phyloP scores from a whole-genome alignment of 345 rosid species.

The Corchorus capsularis region DNA sequence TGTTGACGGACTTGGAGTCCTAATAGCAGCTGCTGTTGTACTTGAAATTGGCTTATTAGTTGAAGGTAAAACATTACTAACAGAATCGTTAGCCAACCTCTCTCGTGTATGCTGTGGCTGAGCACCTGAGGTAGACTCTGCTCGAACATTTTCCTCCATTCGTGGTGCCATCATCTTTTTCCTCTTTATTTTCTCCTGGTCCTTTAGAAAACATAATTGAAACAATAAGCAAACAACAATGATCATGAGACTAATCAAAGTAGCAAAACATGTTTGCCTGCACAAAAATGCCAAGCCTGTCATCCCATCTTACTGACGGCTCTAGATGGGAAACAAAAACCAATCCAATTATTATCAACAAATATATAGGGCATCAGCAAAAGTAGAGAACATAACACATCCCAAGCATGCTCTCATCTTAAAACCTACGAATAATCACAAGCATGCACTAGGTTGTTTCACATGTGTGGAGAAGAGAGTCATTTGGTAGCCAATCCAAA shows the following conservation, averaged over 20 bases:
- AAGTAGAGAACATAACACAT: not conserved
- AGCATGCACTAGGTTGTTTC: not conserved
- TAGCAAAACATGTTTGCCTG: conserved; percentile 7
- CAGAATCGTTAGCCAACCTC: conserved; percentile 39
- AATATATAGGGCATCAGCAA: not conserved
- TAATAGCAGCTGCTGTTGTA: conserved; percentile 35
- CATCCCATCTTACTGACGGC: not conserved
- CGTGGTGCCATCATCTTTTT: conserved; percentile 52
- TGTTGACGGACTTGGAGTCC: conserved; percentile 41
- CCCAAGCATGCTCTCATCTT: conserved; percentile 1
- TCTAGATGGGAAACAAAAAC: not conserved
- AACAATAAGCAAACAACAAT: conserved; percentile 15
- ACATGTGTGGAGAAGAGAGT: not conserved
- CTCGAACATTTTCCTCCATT: conserved; percentile 43
- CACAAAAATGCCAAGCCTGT: not conserved
- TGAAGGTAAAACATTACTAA: conserved; percentile 38
- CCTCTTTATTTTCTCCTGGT: conserved; percentile 58
- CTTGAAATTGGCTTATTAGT: conserved; percentile 40
- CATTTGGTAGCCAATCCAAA: not conserved
- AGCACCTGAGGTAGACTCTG: conserved; percentile 41
- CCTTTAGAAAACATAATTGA: conserved; percentile 38
- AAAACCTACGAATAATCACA: conserved; percentile 1
- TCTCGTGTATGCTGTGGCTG: conserved; percentile 45
- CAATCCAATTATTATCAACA: not conserved
- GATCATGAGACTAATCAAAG: not conserved